Base-by-base conservation (phyloP, 345 rosid genomes). In the Streptanthus diversifolius region DNA sequence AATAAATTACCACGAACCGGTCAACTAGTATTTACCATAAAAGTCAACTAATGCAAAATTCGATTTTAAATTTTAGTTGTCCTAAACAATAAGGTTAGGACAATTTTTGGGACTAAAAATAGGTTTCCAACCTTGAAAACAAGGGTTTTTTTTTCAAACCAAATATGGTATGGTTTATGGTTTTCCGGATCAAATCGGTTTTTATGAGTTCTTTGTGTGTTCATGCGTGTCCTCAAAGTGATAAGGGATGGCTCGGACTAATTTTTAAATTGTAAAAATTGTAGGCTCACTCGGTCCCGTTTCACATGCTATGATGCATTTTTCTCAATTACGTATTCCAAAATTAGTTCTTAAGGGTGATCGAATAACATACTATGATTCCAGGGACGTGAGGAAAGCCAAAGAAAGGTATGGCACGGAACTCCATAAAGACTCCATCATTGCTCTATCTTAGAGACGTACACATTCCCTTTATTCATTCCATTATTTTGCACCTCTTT, bases 341-440 rank as follows among this genome's bases (percentile, higher is more conserved):
- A 47, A 48, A 32, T 18, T 18, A 65, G 5, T 33, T 8, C 15
- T 22, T 14, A 22, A 22, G 0, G 8, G 10, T 53, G 37, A 44
- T 7, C 33, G 8, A 15, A 17, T 15, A 17, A 43, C 48, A 43
- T 15, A n/a, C 17, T 41, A 0, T 70, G 57, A 29, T 54, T 55
- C 25, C 45, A 3, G 45, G 30, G 53, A 71, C 47, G 57, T 61
- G 53, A 71, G 41, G 27, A 47, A 61, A 49, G 15, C 32, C 21
- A 52, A 15, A 7, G 51, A n/a, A 25, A 5, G 2, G 35, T 7
- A 5, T 45, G 71, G 73, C 87, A 82, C 87, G 79, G 71, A 81
- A 75, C 73, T 81, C 87, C 8, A 77, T 68, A 77, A 83, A 62
- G 70, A 18, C 30, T 40, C 82, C 71, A 83, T 61, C 68, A 81